Percentiles rank a stretch among this genome's conserved stretches.
Conservation (phyloP, 169 alveolate species). For the Eimeria maxima region DNA sequence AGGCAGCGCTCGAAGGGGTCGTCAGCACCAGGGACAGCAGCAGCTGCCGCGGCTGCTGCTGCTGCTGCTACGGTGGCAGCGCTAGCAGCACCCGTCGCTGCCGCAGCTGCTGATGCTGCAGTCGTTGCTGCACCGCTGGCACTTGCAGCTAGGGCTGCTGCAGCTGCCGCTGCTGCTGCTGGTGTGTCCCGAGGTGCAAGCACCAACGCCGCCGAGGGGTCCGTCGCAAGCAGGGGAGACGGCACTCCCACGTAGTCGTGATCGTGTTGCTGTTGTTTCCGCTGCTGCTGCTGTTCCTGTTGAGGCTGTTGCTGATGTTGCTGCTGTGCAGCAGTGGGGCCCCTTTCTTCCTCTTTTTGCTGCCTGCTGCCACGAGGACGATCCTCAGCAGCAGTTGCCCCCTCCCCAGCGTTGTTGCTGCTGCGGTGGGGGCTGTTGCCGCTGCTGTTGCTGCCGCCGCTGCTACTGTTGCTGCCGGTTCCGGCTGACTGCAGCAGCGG, state of each 20-base stretch:
- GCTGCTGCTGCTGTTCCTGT: not conserved
- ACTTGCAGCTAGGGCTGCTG: constrained; percentile 19
- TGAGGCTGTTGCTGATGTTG: not conserved
- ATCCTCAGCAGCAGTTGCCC: not conserved
- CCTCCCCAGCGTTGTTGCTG: not conserved
- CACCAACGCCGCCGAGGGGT: not conserved
- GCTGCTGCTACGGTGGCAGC: constrained; percentile 2
- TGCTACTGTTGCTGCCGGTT: not conserved
- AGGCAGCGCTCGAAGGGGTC: not conserved
- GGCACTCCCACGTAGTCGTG: not conserved
- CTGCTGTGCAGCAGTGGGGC: not conserved
- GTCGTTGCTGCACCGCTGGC: constrained; percentile 11
- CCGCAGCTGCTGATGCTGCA: constrained; percentile 6
- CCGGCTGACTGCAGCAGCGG: not conserved
- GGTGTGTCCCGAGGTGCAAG: not conserved
- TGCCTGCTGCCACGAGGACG: not conserved
- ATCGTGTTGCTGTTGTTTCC: not conserved
- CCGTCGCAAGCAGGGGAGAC: not conserved
- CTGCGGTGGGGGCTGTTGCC: not conserved
- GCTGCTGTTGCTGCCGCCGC: not conserved
- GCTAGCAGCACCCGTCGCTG: not conserved
- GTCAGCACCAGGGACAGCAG: not conserved
- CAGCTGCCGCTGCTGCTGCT: constrained; percentile 36
- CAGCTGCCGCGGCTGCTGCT: not conserved
- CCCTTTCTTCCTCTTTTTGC: not conserved